Evolutionary conservation across 257 asterid genomes (phyloP).

Genomic region (Ocimum tenuiflorum): DNA sequence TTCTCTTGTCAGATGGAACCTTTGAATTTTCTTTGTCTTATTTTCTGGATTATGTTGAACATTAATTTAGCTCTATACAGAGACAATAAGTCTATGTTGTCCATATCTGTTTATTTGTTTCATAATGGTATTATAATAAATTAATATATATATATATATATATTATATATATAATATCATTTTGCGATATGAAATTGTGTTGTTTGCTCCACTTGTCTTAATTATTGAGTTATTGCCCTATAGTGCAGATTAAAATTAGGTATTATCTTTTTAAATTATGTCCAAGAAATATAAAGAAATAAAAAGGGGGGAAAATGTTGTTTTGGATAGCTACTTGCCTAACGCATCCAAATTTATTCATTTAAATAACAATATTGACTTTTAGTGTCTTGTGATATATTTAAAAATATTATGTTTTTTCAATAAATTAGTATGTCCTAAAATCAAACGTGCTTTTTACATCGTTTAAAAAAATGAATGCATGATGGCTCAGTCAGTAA

Average conservation of each 20-base stretch:
- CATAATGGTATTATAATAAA: not conserved
- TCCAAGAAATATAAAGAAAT: not conserved
- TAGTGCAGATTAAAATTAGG: not conserved
- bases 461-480: too few relatives aligned
- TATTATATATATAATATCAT: too few relatives aligned
- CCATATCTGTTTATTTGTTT: not conserved
- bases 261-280: not conserved
- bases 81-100: not conserved
- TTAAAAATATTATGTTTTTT: too few relatives aligned
- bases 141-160: too few relatives aligned
- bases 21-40: not conserved
- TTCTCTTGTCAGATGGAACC: not conserved
- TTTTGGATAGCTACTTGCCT: conserved; percentile 18
- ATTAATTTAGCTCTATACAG: too few relatives aligned
- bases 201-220: not conserved
- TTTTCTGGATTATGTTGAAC: too few relatives aligned
- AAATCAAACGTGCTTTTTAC: too few relatives aligned
- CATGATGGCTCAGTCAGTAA: too few relatives aligned
- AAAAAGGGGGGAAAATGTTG: too few relatives aligned
- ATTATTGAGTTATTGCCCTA: not conserved
- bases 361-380: conserved; percentile 17
- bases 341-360: conserved; percentile 11
- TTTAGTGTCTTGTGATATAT: not conserved
- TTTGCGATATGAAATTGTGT: not conserved
- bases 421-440: too few relatives aligned